phyloP scores from a whole-genome alignment of 495 filamentous ascomycete genomes.

The Wilcoxina mikolae region DNA sequence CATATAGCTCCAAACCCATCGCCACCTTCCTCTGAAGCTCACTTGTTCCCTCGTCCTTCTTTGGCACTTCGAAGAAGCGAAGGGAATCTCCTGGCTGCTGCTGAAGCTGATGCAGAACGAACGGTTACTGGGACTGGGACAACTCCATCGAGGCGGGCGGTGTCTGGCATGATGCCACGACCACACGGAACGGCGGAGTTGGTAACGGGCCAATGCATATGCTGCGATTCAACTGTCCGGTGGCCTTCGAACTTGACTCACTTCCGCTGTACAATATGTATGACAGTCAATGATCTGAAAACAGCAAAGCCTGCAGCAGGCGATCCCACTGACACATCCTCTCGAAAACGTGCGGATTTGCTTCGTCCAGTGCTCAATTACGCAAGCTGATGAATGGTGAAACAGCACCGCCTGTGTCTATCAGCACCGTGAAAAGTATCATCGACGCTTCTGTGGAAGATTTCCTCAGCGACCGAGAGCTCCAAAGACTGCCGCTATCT shows the following conservation, averaged over 20 bases:
- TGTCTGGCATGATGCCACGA: constrained; percentile 1
- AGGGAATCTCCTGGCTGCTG: constrained; percentile 11
- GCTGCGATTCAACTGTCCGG: constrained; percentile 63
- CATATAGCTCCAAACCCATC: constrained; percentile 12
- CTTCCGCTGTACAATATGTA: constrained; percentile 73
- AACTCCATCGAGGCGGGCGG: constrained; percentile 7
- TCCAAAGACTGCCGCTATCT: constrained; percentile 17
- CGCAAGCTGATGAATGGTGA: not conserved
- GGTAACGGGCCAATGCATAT: constrained; percentile 60
- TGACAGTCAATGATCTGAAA: constrained; percentile 73
- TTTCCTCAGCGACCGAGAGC: constrained; percentile 15
- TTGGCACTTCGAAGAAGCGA: constrained; percentile 10
- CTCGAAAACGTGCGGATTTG: constrained; percentile 2
- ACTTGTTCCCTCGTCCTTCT: not conserved
- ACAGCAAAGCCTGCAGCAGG: constrained; percentile 24
- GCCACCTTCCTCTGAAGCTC: not conserved
- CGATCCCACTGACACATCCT: not conserved
- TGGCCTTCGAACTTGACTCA: constrained; percentile 65
- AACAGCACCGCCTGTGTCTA: not conserved
- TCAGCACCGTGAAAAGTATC: constrained; percentile 16
- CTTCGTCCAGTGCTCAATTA: not conserved
- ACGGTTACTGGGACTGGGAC: constrained; percentile 9
- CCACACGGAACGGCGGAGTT: not conserved
- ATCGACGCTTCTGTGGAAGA: constrained; percentile 14
- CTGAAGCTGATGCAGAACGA: not conserved